phyloP scores from a whole-genome alignment of 805 yeast genomes.

The Spathaspora gorwiae region DNA sequence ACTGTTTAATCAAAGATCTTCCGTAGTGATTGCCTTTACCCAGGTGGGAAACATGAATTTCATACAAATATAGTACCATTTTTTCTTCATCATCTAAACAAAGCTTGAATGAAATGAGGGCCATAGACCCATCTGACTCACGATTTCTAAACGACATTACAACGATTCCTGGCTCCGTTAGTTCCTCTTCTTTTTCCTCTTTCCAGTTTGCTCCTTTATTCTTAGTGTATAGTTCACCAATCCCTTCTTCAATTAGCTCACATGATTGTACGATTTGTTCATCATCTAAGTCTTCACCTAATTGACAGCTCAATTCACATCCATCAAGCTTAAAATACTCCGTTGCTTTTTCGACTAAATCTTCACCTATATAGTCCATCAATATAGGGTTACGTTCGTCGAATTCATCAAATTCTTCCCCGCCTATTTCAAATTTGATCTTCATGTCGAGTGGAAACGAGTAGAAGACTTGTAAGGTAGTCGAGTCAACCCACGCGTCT shows the following conservation, averaged over 20 bases:
- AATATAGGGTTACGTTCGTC: slow-evolving; percentile 14
- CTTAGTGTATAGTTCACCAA: slow-evolving; percentile 22
- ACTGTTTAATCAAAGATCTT: slow-evolving; percentile 24
- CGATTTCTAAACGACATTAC: slow-evolving; percentile 30
- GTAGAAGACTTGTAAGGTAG: no score
- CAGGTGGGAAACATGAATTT: slow-evolving; percentile 43
- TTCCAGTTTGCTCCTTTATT: slow-evolving; percentile 40
- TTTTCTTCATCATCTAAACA: slow-evolving; percentile 34
- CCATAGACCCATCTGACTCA: slow-evolving; percentile 19
- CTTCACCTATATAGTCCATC: slow-evolving; percentile 12
- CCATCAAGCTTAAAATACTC: neutral
- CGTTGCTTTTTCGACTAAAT: slow-evolving; percentile 4
- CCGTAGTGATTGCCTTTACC: slow-evolving; percentile 40
- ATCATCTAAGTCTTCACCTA: slow-evolving; percentile 3
- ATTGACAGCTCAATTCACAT: slow-evolving; percentile 1
- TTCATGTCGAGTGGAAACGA: neutral
- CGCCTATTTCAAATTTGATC: slow-evolving; percentile 2
- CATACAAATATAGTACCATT: slow-evolving; percentile 48
- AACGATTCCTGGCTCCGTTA: slow-evolving; percentile 45
- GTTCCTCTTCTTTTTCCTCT: slow-evolving; percentile 38
- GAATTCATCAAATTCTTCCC: slow-evolving; percentile 4
- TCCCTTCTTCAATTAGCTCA: slow-evolving; percentile 21
- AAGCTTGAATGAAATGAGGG: slow-evolving; percentile 45
- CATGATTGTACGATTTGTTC: slow-evolving; percentile 12
- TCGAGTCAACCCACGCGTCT: no score